Evolutionary conservation across 208 protist genomes (phyloP), one percentile per base, ranked within the genome.

Genomic region (Leishmania major): DNA sequence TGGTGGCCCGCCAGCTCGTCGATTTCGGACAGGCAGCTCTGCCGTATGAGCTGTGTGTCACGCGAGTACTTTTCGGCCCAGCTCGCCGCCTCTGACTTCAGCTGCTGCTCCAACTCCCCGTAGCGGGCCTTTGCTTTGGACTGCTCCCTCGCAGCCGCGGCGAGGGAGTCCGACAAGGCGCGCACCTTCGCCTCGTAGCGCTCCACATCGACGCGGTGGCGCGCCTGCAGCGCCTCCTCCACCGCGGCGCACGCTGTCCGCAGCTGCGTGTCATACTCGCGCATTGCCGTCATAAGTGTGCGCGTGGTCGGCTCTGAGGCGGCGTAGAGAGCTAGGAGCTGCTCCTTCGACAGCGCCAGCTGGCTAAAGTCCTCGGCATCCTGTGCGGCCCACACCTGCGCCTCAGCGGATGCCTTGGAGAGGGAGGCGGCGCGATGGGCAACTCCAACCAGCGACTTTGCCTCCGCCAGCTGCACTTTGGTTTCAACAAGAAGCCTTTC

Each of bases 401-500:
- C 79, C 55, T 83, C 59, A 0, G 49, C 7, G 19, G 79, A 83
- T 31, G 72, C 51, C 19, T 43, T 19, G 4, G 62, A 3, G 49
- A 78, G 3, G 35, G 70, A 74, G 59, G 79, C 51, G 3, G 57
- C 71, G 8, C 79, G n/a, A 15, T 43, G 73, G 31, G 49, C 51
- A 55, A 49, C 67, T 19, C 74, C 80, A 28, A 57, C 78, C 69
- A 84, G 22, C 64, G 78, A 78, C 62, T 77, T 83, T 25, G 86
- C 78, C 71, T 86, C 75, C 22, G 86, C 86, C 25, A 89, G 35
- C 55, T 87, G 82, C 45, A 84, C 76, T 66, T 87, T 89, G 4
- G 86, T 55, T 57, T 89, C 57, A 1, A 84, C 80, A n/a, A 89
- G 83, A 43, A 84, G 35, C 75, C 66, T 62, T 67, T 89, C 86